Evolutionary conservation across 2,329 filamentous ascomycete genomes (phyloP).

Genomic region (Scorias spongiosa): DNA sequence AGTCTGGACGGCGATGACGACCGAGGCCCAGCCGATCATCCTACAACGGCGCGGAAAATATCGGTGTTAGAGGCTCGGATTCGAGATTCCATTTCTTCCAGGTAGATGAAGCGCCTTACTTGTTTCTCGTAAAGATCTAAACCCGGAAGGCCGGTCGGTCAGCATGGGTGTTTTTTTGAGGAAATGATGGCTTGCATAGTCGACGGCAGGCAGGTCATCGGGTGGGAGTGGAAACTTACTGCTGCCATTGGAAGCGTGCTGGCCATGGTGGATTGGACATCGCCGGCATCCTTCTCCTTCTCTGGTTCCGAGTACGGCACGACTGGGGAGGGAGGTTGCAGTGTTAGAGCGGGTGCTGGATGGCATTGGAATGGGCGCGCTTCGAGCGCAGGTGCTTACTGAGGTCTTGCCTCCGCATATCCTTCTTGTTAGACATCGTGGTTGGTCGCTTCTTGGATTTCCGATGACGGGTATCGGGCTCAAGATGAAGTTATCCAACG

Average conservation of each 20-base stretch:
- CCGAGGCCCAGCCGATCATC: conserved; percentile 54
- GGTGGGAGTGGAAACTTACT: conserved; percentile 30
- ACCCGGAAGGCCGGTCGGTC: conserved; percentile 11
- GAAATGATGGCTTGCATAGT: background rate
- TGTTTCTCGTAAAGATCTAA: conserved; percentile 79
- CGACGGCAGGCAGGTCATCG: background rate
- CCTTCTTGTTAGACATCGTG: conserved; percentile 54
- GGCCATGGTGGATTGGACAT: conserved; percentile 54
- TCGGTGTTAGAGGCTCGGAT: conserved; percentile 1
- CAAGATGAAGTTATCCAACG: no score
- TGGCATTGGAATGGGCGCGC: no score
- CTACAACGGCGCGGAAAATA: conserved; percentile 23
- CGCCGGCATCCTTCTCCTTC: conserved; percentile 45
- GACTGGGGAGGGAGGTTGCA: conserved; percentile 37
- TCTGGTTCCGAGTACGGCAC: conserved; percentile 74
- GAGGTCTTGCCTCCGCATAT: conserved; percentile 60
- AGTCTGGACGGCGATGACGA: conserved; percentile 58
- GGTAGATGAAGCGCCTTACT: conserved; percentile 32
- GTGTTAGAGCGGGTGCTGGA: no score
- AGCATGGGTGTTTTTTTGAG: conserved; percentile 7
- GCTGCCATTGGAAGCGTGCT: conserved; percentile 91
- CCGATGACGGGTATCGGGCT: no score
- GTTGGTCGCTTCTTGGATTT: background rate
- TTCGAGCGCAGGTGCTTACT: conserved; percentile 34
- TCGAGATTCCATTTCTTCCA: background rate